Base-by-base conservation (phyloP, 345 rosid species). In the Abelmoschus esculentus region DNA sequence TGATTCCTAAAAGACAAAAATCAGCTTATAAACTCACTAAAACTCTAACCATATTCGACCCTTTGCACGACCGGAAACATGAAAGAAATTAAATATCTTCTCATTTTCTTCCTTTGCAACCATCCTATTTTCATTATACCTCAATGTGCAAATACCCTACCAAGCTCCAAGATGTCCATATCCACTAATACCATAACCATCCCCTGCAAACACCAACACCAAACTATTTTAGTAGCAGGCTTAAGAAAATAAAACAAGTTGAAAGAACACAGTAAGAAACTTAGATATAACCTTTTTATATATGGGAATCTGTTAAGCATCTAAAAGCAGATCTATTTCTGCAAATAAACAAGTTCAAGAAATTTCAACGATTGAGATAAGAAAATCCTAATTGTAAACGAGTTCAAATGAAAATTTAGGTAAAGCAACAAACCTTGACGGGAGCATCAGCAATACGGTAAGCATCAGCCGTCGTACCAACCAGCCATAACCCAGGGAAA, bases 401-500 rank as follows among this genome's bases (percentile, higher is more conserved):
- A n/a, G 9, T 17, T 50, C 1, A 55, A 44, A 67, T 61, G 47
- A 59, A 70, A 66, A 13, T 19, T 55, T 34, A 70, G 50, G 69
- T 70, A 11, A n/a, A 52, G 61, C 11, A 55, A 63, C 46, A 64
- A 22, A 72, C 98, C 97, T 87, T 89, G 56, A 80, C 71, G 12
- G 85, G 87, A 73, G 89, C 69, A 62, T 82, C 86, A 17, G 86
- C 70, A 29, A 82, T 71, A 70, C 83, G 85, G 70, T 77, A 89
- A 71, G 87, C 86, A 86, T 95, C 97, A 13, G 86, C 96, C 7
- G 91, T 84, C 57, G 80, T 64, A 1, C 97, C 99, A 22, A 85
- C 96, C 80, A 95, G 77, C 90, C 96, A 88, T 74, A 86, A 67
- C 5, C 99, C 99, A 54, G 99, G 99, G 50, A 84, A 91, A 59